Evolutionary conservation across 1,284 basidiomycete genomes (phyloP), one percentile per base, ranked within the genome.

Genomic region (Irpex sp.): DNA sequence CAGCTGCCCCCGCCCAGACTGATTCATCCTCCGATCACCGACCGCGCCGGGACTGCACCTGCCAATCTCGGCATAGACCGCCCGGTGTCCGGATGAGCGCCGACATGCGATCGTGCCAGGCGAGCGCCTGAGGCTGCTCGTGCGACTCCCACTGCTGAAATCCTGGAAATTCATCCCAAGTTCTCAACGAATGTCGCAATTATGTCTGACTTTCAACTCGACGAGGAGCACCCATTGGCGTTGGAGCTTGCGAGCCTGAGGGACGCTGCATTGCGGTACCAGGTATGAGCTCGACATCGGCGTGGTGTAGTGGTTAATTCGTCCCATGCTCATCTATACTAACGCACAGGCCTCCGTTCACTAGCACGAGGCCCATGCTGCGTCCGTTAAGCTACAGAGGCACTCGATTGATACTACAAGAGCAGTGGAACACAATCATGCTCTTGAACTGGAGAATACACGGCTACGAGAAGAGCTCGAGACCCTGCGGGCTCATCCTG

Each of bases 351-450:
- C 67, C 67, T 66, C 38, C 66, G n/a, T 56, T 72, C 67, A 67
- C 69, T 67, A 91, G 89, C 85, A 88, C 74, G 89, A 91, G 75
- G 84, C 86, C 3, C 83, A 89, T 69, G 72, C 77, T 56, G 79
- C 84, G n/a, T 81, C 87, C 3, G 74, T 89, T 58, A 89, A 86
- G 68, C 79, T 91, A 3, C 88, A 90, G 67, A 78, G 81, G 51
- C 82, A 85, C 61, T 82, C 86, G 3, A 74, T 89, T 13, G 82
- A 88, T 9, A 73, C 81, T 3, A 76, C 82, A 2, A 76, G 78
- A 36, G 76, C 81, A 0, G 73, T 83, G 56, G 84, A 86, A 54
- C 81, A 81, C 38, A 72, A 80, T 2, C 76, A 77, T 66, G 66
- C 71, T 8, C 77, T 91, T 13, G 84, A 88, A 68, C 77, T 77